Evolutionary conservation across 2,329 filamentous ascomycete genomes (phyloP), one percentile per base, ranked within the genome.

Genomic region (Clonostachys rosea): DNA sequence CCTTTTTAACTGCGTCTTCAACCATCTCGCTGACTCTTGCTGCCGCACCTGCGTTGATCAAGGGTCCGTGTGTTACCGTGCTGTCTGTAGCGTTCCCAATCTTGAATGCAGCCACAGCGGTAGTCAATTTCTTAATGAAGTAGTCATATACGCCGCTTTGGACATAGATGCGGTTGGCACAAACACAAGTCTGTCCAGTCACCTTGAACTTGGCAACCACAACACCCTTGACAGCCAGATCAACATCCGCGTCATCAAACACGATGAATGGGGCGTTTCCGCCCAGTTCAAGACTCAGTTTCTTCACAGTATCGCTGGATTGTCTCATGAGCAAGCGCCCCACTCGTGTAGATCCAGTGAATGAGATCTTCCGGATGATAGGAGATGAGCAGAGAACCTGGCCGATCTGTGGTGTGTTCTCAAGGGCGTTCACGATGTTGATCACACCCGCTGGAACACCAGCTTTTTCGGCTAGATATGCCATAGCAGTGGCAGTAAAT

Each of bases 111-210:
- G 77, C 77, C 41, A 90, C 86, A 57, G 84, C 83, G 50, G 79
- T 82, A 17, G 81, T 78, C 51, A 91, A 80, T 42, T 76, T 79
- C 42, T 71, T 58, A 4, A 80, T 75, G 57, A 91, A 91, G 39
- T 75, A 69, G 55, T 89, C 83, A 67, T 91, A 88, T 59, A 91
- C 78, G 48, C 78, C 82, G 40, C 75, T 72, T 64, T 91, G 87
- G 5, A 91, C 76, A 63, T 84, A 90, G 51, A 91, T 78, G 16
- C 87, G 75, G 68, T 92, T 91, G 7, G 86, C 86, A 59, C 86
- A 89, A 13, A 96, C 90, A 63, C 91, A 96, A 0, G 91, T 96
- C 73, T 96, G 91, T 34, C 91, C 91, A 0, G 87, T 91, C 24
- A 83, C 87, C 48, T 91, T 86, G 80, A 95, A 96, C 67, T 96